phyloP scores from a whole-genome alignment of 371 early-diverging fungal genomes.

The Cokeromyces recurvatus region DNA sequence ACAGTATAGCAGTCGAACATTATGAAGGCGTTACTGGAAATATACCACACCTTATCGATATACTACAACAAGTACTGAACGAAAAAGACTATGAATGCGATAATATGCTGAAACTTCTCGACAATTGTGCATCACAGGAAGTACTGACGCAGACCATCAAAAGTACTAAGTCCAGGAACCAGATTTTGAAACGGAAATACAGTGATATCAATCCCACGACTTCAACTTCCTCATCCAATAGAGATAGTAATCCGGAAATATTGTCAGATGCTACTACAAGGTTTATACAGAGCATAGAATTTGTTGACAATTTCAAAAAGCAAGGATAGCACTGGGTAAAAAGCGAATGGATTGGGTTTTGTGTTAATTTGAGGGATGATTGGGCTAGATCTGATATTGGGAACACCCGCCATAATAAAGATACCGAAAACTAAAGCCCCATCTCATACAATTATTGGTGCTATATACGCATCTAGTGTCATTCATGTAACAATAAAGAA shows the following conservation, averaged over 20 bases:
- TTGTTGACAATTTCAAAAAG: slow-evolving; percentile 1
- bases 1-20: background rate
- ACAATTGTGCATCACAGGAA: slow-evolving; percentile 1
- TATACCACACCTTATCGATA: background rate
- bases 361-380: no score
- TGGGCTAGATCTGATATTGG: no score
- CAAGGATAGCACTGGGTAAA: slow-evolving; percentile 1
- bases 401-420: no score
- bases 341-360: background rate
- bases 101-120: background rate
- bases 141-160: slow-evolving; percentile 1
- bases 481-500: no score
- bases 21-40: slow-evolving; percentile 1
- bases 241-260: background rate
- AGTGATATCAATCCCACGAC: slow-evolving; percentile 1
- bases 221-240: background rate
- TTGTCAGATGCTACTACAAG: background rate
- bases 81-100: background rate
- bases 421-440: no score
- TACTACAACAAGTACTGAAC: background rate
- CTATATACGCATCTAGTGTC: no score
- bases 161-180: slow-evolving; percentile 1
- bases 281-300: slow-evolving; percentile 1
- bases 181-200: slow-evolving; percentile 1
- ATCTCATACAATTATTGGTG: no score